These are phyloP conservation scores for Hysterium pulicare DNA, from an alignment of 2,329 filamentous ascomycete species.

Conservation along the genomic window DNA sequence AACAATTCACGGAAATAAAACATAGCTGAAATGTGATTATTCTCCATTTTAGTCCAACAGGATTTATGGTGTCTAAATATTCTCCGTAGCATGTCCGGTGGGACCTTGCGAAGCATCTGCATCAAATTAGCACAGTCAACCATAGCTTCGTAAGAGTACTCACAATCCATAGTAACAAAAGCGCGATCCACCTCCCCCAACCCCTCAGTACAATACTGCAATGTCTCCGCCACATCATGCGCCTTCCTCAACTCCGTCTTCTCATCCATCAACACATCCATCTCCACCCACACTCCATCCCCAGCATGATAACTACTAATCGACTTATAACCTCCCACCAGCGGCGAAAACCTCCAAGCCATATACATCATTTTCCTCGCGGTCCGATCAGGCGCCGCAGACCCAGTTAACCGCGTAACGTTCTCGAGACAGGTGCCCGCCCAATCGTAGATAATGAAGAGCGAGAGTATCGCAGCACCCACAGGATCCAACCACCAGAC, in stretches of 20 bases:
- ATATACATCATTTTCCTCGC: conserved; percentile 59
- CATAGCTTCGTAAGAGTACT: conserved; percentile 15
- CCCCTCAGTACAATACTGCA: conserved; percentile 61
- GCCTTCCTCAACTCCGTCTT: conserved; percentile 50
- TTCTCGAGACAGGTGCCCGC: conserved; percentile 59
- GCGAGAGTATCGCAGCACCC: conserved; percentile 59
- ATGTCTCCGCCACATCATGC: conserved; percentile 61
- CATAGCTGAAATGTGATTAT: no score
- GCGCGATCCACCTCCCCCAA: conserved; percentile 51
- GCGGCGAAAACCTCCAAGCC: conserved; percentile 54
- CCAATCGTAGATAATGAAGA: conserved; percentile 70
- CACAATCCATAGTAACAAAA: conserved; percentile 52
- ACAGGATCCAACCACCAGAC: conserved; percentile 67
- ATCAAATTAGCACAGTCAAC: not conserved
- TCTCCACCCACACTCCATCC: conserved; percentile 62
- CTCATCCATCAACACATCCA: conserved; percentile 57
- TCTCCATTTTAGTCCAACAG: no score
- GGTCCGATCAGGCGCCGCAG: conserved; percentile 51
- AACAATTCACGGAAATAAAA: no score
- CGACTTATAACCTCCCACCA: conserved; percentile 54
- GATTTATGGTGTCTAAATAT: not conserved
- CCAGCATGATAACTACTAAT: conserved; percentile 60
- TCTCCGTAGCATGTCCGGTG: conserved; percentile 4
- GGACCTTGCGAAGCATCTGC: conserved; percentile 1
- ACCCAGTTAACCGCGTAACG: conserved; percentile 57